phyloP scores from a whole-genome alignment of 2,329 filamentous ascomycete genomes.

The Fusarium tricinctum region DNA sequence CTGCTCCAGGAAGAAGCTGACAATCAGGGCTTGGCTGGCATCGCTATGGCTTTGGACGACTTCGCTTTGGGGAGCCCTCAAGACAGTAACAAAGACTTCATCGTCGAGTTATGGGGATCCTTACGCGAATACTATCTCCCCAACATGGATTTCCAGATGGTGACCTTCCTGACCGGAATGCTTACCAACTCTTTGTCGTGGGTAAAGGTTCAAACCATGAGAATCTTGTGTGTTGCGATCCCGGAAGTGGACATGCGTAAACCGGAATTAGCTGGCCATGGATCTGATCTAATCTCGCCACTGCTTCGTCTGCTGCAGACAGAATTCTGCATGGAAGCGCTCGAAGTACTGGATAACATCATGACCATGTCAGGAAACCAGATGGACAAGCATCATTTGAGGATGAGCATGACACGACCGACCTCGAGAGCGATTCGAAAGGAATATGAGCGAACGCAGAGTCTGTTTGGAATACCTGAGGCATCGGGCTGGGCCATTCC shows the following conservation, averaged over 20 bases:
- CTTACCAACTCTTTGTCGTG: slow-evolving; percentile 89
- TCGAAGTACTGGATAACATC: slow-evolving; percentile 93
- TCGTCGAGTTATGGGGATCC: slow-evolving; percentile 79
- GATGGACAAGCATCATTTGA: slow-evolving; percentile 92
- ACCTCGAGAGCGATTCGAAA: slow-evolving; percentile 89
- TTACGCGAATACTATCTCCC: slow-evolving; percentile 85
- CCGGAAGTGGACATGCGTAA: slow-evolving; percentile 94
- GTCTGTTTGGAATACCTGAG: slow-evolving; percentile 95
- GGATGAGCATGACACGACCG: slow-evolving; percentile 97
- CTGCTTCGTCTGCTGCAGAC: slow-evolving; percentile 90
- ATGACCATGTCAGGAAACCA: slow-evolving; percentile 94
- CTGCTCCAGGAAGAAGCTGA: slow-evolving; percentile 81
- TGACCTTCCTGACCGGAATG: slow-evolving; percentile 91
- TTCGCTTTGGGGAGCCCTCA: slow-evolving; percentile 78
- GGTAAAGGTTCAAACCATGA: slow-evolving; percentile 95
- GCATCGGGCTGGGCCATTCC: slow-evolving; percentile 97
- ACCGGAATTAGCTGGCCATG: slow-evolving; percentile 88
- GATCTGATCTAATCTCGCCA: slow-evolving; percentile 94
- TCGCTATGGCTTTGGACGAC: slow-evolving; percentile 77
- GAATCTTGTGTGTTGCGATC: slow-evolving; percentile 85
- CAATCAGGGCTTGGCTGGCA: slow-evolving; percentile 74
- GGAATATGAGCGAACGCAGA: slow-evolving; percentile 94
- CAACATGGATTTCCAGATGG: slow-evolving; percentile 82
- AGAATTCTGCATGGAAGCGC: slow-evolving; percentile 91
- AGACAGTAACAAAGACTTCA: slow-evolving; percentile 79